Evolutionary conservation across 1,284 basidiomycete genomes (phyloP).

Genomic region (Melampsora medusae): DNA sequence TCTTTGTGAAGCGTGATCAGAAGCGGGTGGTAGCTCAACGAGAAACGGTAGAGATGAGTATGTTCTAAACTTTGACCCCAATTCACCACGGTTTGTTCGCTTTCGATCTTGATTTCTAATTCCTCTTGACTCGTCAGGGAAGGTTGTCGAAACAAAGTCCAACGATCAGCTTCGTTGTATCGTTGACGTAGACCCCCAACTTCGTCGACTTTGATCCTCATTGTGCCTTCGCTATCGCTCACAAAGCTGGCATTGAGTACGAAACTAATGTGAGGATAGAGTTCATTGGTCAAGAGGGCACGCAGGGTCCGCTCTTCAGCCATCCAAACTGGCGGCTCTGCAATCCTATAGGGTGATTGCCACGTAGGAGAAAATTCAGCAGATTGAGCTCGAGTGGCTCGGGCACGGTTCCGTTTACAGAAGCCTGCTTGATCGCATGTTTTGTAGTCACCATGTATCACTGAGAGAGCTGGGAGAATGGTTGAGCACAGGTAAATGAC

Average conservation of each 20-base stretch:
- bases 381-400: slow-evolving; percentile 59
- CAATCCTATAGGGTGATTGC: slow-evolving; percentile 76
- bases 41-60: slow-evolving; percentile 60
- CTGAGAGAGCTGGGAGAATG: slow-evolving; percentile 47
- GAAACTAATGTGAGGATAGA: slow-evolving; percentile 80
- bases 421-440: slow-evolving; percentile 84
- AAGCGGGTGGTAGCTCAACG: slow-evolving; percentile 71
- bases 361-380: slow-evolving; percentile 61
- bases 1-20: slow-evolving; percentile 68
- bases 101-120: slow-evolving; percentile 57
- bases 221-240: slow-evolving; percentile 72
- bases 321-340: slow-evolving; percentile 14
- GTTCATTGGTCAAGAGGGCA: slow-evolving; percentile 68
- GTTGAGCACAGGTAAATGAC: background rate
- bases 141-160: slow-evolving; percentile 76
- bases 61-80: slow-evolving; percentile 46
- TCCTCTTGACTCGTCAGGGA: slow-evolving; percentile 53
- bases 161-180: slow-evolving; percentile 83
- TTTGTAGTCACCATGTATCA: slow-evolving; percentile 76
- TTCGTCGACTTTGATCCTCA: slow-evolving; percentile 81
- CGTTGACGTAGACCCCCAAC: slow-evolving; percentile 70
- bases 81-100: slow-evolving; percentile 1
- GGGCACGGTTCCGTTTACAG: slow-evolving; percentile 78
- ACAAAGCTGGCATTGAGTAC: slow-evolving; percentile 70
- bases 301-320: slow-evolving; percentile 63